phyloP scores from a whole-genome alignment of 306 rosid genomes.

The Vicia villosa region DNA sequence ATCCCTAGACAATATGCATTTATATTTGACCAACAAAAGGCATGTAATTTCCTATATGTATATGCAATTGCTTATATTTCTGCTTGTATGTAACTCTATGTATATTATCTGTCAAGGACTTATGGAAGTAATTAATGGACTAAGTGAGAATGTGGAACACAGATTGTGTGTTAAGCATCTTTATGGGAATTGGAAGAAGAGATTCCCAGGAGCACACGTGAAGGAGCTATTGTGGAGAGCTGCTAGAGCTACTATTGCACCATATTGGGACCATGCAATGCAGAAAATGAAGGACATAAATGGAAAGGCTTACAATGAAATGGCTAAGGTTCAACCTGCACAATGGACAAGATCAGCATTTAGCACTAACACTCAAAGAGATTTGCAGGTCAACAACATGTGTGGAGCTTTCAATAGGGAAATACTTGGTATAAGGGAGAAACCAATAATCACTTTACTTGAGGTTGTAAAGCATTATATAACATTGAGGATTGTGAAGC shows the following conservation, averaged over 20 bases:
- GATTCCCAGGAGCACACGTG: neutral
- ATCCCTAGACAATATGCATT: too few relatives aligned
- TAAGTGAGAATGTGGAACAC: neutral
- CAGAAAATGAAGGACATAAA: too few relatives aligned
- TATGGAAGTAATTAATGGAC: neutral
- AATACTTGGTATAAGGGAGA: too few relatives aligned
- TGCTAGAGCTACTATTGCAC: neutral
- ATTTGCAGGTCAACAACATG: neutral
- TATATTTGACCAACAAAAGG: too few relatives aligned
- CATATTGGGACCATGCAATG: neutral
- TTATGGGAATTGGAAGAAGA: neutral
- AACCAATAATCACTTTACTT: too few relatives aligned
- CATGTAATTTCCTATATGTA: too few relatives aligned
- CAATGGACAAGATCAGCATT: neutral
- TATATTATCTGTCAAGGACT: too few relatives aligned
- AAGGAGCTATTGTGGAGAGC: neutral
- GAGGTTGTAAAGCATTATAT: too few relatives aligned
- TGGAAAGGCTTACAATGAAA: neutral
- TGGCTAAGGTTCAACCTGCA: neutral
- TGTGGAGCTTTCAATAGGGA: too few relatives aligned
- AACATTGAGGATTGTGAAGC: too few relatives aligned
- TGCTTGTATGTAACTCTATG: too few relatives aligned
- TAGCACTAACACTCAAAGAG: neutral
- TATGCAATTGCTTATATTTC: too few relatives aligned
- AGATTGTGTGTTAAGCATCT: neutral